Base-by-base conservation (phyloP, 805 yeast genomes). In the Wickerhamomyces silvicola region DNA sequence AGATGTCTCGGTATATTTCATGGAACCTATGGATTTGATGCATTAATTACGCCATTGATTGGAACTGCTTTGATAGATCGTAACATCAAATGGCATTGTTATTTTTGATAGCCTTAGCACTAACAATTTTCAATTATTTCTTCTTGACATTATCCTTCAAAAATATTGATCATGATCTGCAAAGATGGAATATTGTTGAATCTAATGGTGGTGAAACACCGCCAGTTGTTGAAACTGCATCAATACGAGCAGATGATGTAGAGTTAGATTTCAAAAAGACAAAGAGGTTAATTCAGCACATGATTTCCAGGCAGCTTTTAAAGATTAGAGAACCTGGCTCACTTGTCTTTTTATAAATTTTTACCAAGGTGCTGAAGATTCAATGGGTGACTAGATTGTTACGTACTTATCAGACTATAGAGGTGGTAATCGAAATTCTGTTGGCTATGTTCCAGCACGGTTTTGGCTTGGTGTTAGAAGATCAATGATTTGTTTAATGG, bases 11-110 rank as follows among this genome's bases (percentile, higher is more conserved):
- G 83, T 1, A 55, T 60, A 31, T 66, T 67, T 44, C 85, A 78
- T 52, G 84, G 80, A 0, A 45, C 58, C 6, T 79, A 78, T 48
- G 86, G 86, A 2, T 22, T 72, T 3, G 85, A 85, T 9, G 85
- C 84, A 3, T 67, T 77, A 4, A 35, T 74, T 2, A 66, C 81
- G 4, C 85, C 86, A 2, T 48, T 77, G 24, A 55, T 75, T 20
- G 78, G 76, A 4, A 75, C 81, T 0, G 55, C 66, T 1, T 61
- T 78, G 66, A 65, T 73, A 12, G 59, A 65, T 27, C 76, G 75
- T 3, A 75, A 74, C 4, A 48, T 66, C n/a, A 41, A 44, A 33
- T 79, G 85, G 85, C 61, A 72, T 46, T 62, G 47, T 36, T 72
- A 59, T 52, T 79, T 44, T 52, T 67, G n/a, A 62, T 78, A n/a